Evolutionary conservation across 2,329 filamentous ascomycete species (phyloP).

Genomic region (Tolypocladium sp.): DNA sequence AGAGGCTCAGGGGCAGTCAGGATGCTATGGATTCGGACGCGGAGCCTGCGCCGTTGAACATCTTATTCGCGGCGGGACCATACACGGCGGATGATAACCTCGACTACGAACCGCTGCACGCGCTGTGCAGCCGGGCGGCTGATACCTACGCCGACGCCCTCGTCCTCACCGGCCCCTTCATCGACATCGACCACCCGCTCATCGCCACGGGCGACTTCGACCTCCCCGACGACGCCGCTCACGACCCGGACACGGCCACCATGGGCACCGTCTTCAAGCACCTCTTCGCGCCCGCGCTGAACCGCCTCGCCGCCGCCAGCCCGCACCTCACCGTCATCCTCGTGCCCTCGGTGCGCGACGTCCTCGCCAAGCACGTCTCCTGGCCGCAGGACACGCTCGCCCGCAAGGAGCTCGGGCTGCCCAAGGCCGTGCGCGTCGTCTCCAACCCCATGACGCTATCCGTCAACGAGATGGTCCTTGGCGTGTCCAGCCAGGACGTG

Average conservation of each 20-base stretch:
- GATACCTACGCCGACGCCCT: conserved; percentile 69
- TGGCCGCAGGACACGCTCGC: conserved; percentile 64
- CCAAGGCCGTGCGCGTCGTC: conserved; percentile 66
- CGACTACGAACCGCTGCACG: conserved; percentile 77
- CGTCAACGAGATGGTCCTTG: conserved; percentile 79
- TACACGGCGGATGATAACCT: conserved; percentile 91
- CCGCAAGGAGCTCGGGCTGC: conserved; percentile 66
- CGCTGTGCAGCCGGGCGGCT: conserved; percentile 69
- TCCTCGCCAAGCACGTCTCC: conserved; percentile 72
- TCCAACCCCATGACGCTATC: conserved; percentile 86
- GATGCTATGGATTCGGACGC: conserved; percentile 49
- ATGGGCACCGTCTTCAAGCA: conserved; percentile 77
- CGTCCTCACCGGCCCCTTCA: conserved; percentile 76
- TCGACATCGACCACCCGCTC: conserved; percentile 85
- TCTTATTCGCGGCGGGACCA: conserved; percentile 75
- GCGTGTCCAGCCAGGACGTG: conserved; percentile 74
- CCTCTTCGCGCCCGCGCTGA: conserved; percentile 65
- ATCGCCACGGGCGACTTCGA: conserved; percentile 75
- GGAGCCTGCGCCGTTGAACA: conserved; percentile 56
- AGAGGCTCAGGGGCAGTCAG: conserved; percentile 56
- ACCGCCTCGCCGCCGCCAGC: conserved; percentile 58
- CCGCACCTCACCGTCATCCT: conserved; percentile 75
- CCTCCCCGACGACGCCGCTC: conserved; percentile 54
- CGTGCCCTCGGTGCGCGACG: conserved; percentile 74
- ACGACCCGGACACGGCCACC: conserved; percentile 70